Percentiles rank a stretch among this genome's conserved stretches.
Conservation (phyloP, 441 rosid species). For the Adansonia gregorii region DNA sequence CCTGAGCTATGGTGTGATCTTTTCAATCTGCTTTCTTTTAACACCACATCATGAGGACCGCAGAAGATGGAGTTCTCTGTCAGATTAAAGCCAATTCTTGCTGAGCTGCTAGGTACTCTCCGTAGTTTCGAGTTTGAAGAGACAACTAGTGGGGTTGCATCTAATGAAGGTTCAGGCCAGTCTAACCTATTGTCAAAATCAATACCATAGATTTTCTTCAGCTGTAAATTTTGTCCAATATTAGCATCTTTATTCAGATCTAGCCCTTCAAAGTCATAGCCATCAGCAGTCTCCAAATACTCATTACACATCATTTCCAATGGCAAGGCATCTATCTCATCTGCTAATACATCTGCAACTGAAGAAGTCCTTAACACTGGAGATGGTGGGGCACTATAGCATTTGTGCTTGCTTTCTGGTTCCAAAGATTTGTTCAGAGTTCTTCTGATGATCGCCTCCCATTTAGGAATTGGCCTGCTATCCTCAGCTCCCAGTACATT, state of each 20-base stretch:
- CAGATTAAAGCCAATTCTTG: constrained; percentile 58
- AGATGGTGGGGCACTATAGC: constrained; percentile 92
- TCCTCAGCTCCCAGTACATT: constrained; percentile 98
- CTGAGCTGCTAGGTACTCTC: constrained; percentile 73
- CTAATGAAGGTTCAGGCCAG: constrained; percentile 88
- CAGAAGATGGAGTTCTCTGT: constrained; percentile 41
- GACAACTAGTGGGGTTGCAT: constrained; percentile 59
- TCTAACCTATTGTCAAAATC: constrained; percentile 53
- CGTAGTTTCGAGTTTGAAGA: constrained; percentile 61
- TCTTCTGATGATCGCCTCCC: constrained; percentile 93
- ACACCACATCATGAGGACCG: constrained; percentile 47
- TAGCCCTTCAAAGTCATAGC: constrained; percentile 33
- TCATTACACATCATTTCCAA: constrained; percentile 50
- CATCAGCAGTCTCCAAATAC: constrained; percentile 30
- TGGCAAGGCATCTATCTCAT: constrained; percentile 53
- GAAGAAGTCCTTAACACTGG: constrained; percentile 75
- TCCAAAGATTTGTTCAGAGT: constrained; percentile 70
- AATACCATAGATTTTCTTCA: constrained; percentile 53
- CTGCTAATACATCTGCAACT: constrained; percentile 71
- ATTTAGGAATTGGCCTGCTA: constrained; percentile 74
- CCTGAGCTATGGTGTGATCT: constrained; percentile 76
- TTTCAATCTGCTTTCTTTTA: constrained; percentile 50
- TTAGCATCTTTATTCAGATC: constrained; percentile 34
- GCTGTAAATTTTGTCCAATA: constrained; percentile 42
- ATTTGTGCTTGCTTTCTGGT: constrained; percentile 64